Percentiles rank a stretch among this genome's conserved stretches.
phyloP scores from a whole-genome alignment of 192 early-diverging fungal species.

The Globomyces pollinis-pini region DNA sequence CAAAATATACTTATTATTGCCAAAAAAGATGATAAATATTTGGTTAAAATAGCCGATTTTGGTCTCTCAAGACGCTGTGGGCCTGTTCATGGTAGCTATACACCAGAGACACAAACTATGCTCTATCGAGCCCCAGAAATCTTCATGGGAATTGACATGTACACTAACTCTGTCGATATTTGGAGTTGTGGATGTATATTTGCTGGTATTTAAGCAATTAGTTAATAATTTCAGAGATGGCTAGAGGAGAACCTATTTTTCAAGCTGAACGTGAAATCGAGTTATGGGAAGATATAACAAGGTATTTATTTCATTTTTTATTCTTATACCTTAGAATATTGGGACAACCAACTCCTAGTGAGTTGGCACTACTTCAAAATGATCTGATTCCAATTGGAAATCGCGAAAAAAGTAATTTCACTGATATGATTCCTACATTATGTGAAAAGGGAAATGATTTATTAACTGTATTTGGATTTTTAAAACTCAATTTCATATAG shows the following conservation, averaged over 20 bases:
- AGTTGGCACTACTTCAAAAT: background rate
- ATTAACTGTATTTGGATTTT: conserved; percentile 15
- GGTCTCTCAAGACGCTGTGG: conserved; percentile 19
- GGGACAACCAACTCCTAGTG: background rate
- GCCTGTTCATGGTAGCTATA: conserved; percentile 22
- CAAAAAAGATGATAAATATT: conserved; percentile 7
- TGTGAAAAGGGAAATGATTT: background rate
- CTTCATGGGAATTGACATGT: conserved; percentile 27
- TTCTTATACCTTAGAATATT: background rate
- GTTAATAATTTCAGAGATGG: conserved; percentile 17
- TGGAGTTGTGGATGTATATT: conserved; percentile 41
- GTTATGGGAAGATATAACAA: no score
- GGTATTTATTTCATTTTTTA: no score
- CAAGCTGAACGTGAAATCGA: background rate
- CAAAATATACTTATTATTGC: conserved; percentile 33
- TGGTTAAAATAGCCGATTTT: conserved; percentile 39
- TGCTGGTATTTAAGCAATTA: conserved; percentile 37
- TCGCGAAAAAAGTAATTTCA: conserved; percentile 2
- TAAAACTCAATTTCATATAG: conserved; percentile 24
- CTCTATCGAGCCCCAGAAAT: conserved; percentile 43
- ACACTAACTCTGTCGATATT: conserved; percentile 42
- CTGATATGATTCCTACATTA: background rate
- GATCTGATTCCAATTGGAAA: background rate
- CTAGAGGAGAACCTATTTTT: background rate
- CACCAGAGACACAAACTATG: conserved; percentile 11